Evolutionary conservation across 2,329 filamentous ascomycete species (phyloP).

Genomic region (Colletotrichum gigasporum): DNA sequence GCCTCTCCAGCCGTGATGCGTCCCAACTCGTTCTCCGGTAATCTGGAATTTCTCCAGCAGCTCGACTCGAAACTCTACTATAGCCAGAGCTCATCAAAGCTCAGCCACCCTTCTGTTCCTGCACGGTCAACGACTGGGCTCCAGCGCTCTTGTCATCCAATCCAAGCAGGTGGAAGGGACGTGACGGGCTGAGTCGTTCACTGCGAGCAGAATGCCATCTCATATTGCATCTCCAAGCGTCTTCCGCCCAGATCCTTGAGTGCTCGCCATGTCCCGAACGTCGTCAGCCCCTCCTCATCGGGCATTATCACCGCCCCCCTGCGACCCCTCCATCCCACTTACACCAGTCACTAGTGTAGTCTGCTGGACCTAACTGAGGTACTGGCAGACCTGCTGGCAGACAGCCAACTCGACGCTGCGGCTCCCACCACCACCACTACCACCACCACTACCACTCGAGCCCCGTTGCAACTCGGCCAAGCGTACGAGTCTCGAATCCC

Average conservation of each 20-base stretch:
- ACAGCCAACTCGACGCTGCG: slow-evolving; percentile 16
- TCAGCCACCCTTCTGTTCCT: slow-evolving; percentile 26
- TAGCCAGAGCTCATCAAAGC: slow-evolving; percentile 17
- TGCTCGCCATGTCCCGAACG: slow-evolving; percentile 8
- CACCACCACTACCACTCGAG: too few relatives aligned
- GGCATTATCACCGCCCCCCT: slow-evolving; percentile 13
- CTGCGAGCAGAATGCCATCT: slow-evolving; percentile 24
- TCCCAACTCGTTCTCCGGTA: neutral
- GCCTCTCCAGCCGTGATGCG: neutral
- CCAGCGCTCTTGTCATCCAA: slow-evolving; percentile 25
- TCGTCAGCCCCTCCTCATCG: slow-evolving; percentile 11
- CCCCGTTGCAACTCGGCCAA: neutral
- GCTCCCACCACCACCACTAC: slow-evolving; percentile 7
- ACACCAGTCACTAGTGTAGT: too few relatives aligned
- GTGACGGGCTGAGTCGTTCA: slow-evolving; percentile 14
- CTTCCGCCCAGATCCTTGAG: slow-evolving; percentile 26
- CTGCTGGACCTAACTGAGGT: too few relatives aligned
- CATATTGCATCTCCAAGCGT: slow-evolving; percentile 30
- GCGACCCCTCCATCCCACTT: neutral
- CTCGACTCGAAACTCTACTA: slow-evolving; percentile 10
- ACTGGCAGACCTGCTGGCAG: too few relatives aligned
- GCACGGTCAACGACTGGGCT: slow-evolving; percentile 23
- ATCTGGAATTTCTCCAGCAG: neutral
- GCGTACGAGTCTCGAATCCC: slow-evolving; percentile 14
- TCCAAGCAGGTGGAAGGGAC: neutral